These are phyloP conservation scores for Phlyctochytrium bullatum DNA, from an alignment of 192 early-diverging fungal genomes.

Conservation along the genomic window DNA sequence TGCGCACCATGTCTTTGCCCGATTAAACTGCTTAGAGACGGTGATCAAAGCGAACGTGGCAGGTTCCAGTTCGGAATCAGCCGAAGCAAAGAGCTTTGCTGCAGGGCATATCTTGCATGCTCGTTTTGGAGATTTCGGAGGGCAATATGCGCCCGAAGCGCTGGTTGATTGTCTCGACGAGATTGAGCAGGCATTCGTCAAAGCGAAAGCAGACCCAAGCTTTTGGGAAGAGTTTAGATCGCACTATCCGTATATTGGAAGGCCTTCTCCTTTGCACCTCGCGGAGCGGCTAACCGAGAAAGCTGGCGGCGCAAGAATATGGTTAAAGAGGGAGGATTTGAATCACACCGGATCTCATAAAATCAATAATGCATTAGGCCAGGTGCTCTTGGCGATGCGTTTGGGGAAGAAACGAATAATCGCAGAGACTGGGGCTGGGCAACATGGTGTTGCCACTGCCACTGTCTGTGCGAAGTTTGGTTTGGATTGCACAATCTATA, in stretches of 20 bases:
- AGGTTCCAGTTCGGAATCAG: too few species aligned
- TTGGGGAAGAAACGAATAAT: constrained; percentile 96
- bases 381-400: constrained; percentile 89
- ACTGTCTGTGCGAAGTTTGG: constrained; percentile 98
- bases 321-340: constrained; percentile 97
- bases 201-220: constrained; percentile 78
- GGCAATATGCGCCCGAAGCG: constrained; percentile 97
- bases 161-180: constrained; percentile 91
- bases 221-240: constrained; percentile 92
- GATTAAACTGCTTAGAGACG: too few species aligned
- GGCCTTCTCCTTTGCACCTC: constrained; percentile 83
- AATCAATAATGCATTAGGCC: constrained; percentile 98
- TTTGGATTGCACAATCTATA: constrained; percentile 94
- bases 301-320: constrained; percentile 82
- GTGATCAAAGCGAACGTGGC: too few species aligned
- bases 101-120: constrained; percentile 58
- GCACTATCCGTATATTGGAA: constrained; percentile 89
- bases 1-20: too few species aligned
- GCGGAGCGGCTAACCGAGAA: constrained; percentile 77
- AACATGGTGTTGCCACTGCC: constrained; percentile 97
- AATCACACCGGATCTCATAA: constrained; percentile 99
- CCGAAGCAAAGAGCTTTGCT: too few species aligned
- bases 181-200: constrained; percentile 80
- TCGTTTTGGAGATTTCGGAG: constrained; percentile 94
- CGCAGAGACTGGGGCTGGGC: constrained; percentile 98